phyloP scores from a whole-genome alignment of 495 filamentous ascomycete species.

The Hypoxylon lienhwacheense region DNA sequence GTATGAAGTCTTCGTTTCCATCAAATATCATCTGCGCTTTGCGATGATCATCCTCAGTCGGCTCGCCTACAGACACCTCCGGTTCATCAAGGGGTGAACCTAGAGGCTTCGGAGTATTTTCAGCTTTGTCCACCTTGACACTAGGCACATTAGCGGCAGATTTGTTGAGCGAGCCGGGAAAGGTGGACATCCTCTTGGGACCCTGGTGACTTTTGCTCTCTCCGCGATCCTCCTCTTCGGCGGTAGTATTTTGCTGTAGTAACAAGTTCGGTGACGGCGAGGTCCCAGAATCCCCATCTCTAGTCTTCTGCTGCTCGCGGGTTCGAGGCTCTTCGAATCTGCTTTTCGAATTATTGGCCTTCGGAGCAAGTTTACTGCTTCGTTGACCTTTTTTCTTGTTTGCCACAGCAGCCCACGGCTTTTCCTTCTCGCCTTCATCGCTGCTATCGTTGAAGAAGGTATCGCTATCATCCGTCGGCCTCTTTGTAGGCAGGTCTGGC shows the following conservation, averaged over 20 bases:
- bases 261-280: slow-evolving; percentile 17
- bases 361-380: slow-evolving; percentile 15
- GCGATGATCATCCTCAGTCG: slow-evolving; percentile 66
- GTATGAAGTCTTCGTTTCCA: slow-evolving; percentile 78
- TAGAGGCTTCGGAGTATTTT: slow-evolving; percentile 27
- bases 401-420: background rate
- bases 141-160: slow-evolving; percentile 54
- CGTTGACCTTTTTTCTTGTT: slow-evolving; percentile 17
- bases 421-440: slow-evolving; percentile 38
- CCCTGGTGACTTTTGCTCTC: slow-evolving; percentile 8
- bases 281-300: slow-evolving; percentile 13
- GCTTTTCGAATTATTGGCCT: background rate
- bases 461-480: slow-evolving; percentile 15
- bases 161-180: slow-evolving; percentile 39
- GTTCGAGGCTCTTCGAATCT: background rate
- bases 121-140: slow-evolving; percentile 48
- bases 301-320: slow-evolving; percentile 6
- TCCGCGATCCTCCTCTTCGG: slow-evolving; percentile 14
- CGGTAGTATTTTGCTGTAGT: slow-evolving; percentile 20
- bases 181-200: slow-evolving; percentile 29
- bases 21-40: slow-evolving; percentile 81
- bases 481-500: slow-evolving; percentile 32
- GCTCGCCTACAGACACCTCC: slow-evolving; percentile 50
- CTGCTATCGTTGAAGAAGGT: slow-evolving; percentile 41
- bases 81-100: slow-evolving; percentile 53